A percentile compares a stretch with the other conserved stretches of the same genome.
These are phyloP conservation scores for Xylariaceae sp. DNA, from an alignment of 2,329 filamentous ascomycete genomes.

Conservation along the genomic window DNA sequence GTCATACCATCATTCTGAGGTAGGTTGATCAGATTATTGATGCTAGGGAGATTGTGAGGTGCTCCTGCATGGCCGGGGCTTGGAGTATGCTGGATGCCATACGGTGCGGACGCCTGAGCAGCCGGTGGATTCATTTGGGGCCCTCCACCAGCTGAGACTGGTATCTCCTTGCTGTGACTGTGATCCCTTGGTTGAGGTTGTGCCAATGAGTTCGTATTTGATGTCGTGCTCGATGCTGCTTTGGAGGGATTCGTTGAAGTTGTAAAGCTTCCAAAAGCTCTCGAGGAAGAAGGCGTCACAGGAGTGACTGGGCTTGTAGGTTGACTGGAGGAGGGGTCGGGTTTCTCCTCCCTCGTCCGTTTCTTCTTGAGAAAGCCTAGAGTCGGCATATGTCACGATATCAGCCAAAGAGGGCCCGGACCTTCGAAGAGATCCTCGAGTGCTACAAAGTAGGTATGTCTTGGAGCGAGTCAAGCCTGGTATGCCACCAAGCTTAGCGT, in stretches of 20 bases:
- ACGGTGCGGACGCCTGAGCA: conserved; percentile 35
- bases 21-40: conserved; percentile 78
- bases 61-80: conserved; percentile 29
- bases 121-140: conserved; percentile 32
- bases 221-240: conserved; percentile 23
- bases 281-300: conserved; percentile 53
- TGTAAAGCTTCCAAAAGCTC: conserved; percentile 47
- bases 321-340: conserved; percentile 66
- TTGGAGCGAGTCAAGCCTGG: neutral
- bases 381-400: conserved; percentile 70
- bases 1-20: conserved; percentile 44
- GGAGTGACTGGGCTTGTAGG: conserved; percentile 63
- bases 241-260: conserved; percentile 36
- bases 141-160: conserved; percentile 30
- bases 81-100: conserved; percentile 42
- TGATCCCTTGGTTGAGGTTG: conserved; percentile 22
- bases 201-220: conserved; percentile 21
- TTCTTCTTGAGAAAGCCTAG: conserved; percentile 98
- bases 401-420: conserved; percentile 27
- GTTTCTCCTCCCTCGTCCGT: conserved; percentile 87
- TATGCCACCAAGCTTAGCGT: conserved; percentile 2
- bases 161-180: conserved; percentile 23
- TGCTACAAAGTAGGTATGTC: neutral
- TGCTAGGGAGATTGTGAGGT: conserved; percentile 71
- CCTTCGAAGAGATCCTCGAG: conserved; percentile 19